Percentiles rank a stretch among this genome's conserved stretches.
Evolutionary conservation across 495 filamentous ascomycete species (phyloP).

Genomic region (Penicillium coprophilum): DNA sequence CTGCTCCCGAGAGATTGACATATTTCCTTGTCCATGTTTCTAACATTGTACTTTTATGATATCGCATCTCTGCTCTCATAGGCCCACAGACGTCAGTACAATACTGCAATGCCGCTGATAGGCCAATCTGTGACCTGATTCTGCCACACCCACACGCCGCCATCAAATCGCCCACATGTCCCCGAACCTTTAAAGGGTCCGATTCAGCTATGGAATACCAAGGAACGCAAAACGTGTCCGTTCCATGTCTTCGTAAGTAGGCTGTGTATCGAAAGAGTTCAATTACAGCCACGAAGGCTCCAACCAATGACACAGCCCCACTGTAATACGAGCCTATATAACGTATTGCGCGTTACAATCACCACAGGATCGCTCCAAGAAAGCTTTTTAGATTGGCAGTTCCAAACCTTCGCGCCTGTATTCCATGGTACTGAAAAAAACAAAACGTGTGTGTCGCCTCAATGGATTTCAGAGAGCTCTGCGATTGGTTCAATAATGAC

Average conservation of each 20-base stretch:
- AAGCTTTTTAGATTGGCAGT: neutral
- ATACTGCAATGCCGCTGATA: neutral
- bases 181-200: neutral
- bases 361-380: neutral
- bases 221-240: neutral
- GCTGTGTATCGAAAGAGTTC: neutral
- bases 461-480: neutral
- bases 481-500: neutral
- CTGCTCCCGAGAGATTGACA: too few relatives aligned
- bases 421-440: constrained; percentile 20
- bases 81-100: neutral
- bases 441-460: constrained; percentile 10
- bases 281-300: too few relatives aligned
- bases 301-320: neutral
- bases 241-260: too few relatives aligned
- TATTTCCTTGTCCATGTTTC: too few relatives aligned
- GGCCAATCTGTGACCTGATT: constrained; percentile 11
- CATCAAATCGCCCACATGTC: neutral
- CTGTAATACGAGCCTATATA: constrained; percentile 13
- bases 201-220: neutral
- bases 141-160: constrained; percentile 15
- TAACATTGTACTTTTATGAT: too few relatives aligned
- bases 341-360: neutral
- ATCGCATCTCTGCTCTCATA: neutral
- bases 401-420: constrained; percentile 19